A percentile compares a stretch with the other conserved stretches of the same genome.
phyloP scores from a whole-genome alignment of 2,329 filamentous ascomycete genomes.

The Xylaria multiplex region DNA sequence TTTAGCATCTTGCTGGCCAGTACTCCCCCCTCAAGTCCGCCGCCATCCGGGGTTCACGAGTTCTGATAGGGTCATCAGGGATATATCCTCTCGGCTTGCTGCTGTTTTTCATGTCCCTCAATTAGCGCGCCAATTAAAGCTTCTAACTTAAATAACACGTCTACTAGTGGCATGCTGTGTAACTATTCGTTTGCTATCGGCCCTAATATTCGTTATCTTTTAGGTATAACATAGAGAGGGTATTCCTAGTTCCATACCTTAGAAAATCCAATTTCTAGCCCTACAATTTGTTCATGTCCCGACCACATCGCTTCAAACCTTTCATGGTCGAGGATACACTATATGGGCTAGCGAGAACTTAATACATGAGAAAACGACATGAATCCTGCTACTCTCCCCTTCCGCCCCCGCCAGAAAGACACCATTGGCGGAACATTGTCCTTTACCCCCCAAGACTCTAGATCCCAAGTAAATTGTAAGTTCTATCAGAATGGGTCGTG shows the following conservation, averaged over 20 bases:
- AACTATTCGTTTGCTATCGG: slow-evolving; percentile 2
- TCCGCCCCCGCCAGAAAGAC: slow-evolving; percentile 6
- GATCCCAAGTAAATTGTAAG: slow-evolving; percentile 23
- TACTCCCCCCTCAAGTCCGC: no score
- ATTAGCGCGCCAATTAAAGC: no score
- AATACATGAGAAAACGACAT: slow-evolving; percentile 3
- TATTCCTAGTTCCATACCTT: no score
- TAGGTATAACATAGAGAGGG: neutral
- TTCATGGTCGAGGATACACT: neutral
- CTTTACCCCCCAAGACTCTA: slow-evolving; percentile 1
- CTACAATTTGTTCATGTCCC: no score
- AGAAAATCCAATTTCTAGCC: neutral
- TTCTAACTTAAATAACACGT: no score
- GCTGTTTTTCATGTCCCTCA: no score
- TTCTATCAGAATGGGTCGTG: slow-evolving; percentile 35
- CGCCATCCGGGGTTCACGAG: no score
- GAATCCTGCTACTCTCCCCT: slow-evolving; percentile 21
- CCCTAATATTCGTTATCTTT: neutral
- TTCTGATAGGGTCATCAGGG: no score
- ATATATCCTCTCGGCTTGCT: no score
- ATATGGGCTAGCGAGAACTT: neutral
- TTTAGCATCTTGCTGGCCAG: no score
- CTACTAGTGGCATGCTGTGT: slow-evolving; percentile 16
- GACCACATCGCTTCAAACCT: neutral
- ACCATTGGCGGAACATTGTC: neutral